Base-by-base conservation (phyloP, 306 rosid species). In the Cucurbita ficifolia region DNA sequence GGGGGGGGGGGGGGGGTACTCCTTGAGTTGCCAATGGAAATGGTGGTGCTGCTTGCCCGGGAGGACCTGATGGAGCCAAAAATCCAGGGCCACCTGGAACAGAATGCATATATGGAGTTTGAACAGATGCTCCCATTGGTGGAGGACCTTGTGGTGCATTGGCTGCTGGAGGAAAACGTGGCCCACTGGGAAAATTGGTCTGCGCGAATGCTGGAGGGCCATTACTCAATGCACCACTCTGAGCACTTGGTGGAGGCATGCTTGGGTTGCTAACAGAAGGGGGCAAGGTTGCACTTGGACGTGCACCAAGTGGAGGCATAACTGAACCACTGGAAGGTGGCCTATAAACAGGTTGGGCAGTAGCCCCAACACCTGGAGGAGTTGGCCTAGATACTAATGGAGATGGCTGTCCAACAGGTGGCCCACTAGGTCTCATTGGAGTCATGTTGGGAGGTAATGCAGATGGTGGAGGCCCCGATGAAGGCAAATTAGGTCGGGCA, bases 201-300 rank as follows among this genome's bases (percentile, higher is more conserved):
- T 85, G 71, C 62, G 79, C 69, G 79, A 87, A 90, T n/a, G 59
- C 73, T 0, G 92, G 97, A 0, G 97, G 92, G 78, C 98, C 98
- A 53, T 93, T 93, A 76, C 75, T 87, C 90, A 88, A 76, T 79
- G 86, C 76, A 81, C 90, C 82, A 78, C 80, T 63, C 0, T 85
- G 69, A 70, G 81, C 81, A 72, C 75, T 72, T 40, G 79, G 42
- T 38, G 82, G 88, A 8, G 82, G 84, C 35, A 78, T 48, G 11
- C 10, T 69, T 6, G 72, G 87, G 52, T 80, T 78, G 17, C 82
- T 24, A 74, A 81, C 72, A 68, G 84, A 55, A 12, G 88, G 89
- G 0, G 87, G 83, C 1, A 91, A 72, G n/a, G 77, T 22, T 35
- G 84, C 78, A 76, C 61, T 80, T 22, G 88, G 89, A 59, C 84